Base-by-base conservation (phyloP, 352 stramenopile genomes). In the Globisporangium iwayamae region DNA sequence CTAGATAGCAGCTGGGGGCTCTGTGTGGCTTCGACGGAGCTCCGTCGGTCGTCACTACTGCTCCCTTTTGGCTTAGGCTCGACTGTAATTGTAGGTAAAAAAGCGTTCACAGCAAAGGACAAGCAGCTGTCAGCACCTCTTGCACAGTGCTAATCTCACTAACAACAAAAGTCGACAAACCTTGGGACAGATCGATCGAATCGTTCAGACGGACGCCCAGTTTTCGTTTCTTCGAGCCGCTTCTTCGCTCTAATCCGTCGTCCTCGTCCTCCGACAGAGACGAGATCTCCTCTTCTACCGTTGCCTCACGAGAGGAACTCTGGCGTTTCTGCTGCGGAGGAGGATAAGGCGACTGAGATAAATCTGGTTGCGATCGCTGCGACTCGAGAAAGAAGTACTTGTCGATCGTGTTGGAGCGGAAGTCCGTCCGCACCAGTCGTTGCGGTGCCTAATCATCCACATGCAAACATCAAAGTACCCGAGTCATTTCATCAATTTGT, bases 341-440 rank as follows among this genome's bases (percentile, higher is more conserved):
- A 18, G 56, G 34, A 28, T 28, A 28, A 6, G 57, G 45, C 46
- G 74, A 71, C 64, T 77, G 71, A 28, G 70, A 77, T 7, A 62
- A 54, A 18, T 74, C 74, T 39, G 73, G 18, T 20, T 87, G 77
- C 20, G 77, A 90, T 59, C 74, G 78, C 60, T 95, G 86, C 0
- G 85, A 95, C 8, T 89, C 75, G 10, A 94, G 71, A 66, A 91
- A 91, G 55, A 73, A 90, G 64, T 87, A 96, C 60, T 90, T 93
- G 69, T 94, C 87, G 20, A 96, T 94, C n/a, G 83, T 93, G 67
- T 83, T 94, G 4, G 85, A 87, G 20, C 84, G 83, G 66, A 91
- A 79, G 45, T 96, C 87, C 1, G 87, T 96, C 63, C 87, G 80
- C 22, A 96, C 87, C 32, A 96, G 70, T 58, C 83, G 81, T 62